A percentile compares a stretch with the other conserved stretches of the same genome.
These are phyloP conservation scores for Jackrogersella multiformis DNA, from an alignment of 495 filamentous ascomycete genomes.

Conservation along the genomic window DNA sequence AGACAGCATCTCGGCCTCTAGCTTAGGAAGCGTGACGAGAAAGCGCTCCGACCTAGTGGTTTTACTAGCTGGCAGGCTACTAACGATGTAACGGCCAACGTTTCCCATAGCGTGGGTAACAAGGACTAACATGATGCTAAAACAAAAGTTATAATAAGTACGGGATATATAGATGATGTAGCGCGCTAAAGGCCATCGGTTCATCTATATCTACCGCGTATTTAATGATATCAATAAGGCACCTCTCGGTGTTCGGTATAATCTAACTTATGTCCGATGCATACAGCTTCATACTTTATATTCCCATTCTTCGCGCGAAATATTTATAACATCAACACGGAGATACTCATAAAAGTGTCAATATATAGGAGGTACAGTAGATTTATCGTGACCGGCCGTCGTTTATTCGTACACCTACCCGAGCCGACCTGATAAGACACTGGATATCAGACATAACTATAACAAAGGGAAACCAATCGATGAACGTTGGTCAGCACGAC, in stretches of 20 bases:
- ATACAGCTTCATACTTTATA: not conserved
- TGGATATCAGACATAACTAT: constrained; percentile 12
- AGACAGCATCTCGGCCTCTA: constrained; percentile 8
- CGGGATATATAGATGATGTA: not conserved
- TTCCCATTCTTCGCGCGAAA: not conserved
- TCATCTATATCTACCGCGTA: too few relatives aligned
- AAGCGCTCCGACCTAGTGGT: constrained; percentile 36
- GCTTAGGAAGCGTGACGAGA: constrained; percentile 27
- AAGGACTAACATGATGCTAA: constrained; percentile 30
- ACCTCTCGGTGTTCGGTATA: constrained; percentile 1
- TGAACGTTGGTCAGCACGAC: not conserved
- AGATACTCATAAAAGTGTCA: too few relatives aligned
- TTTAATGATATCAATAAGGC: too few relatives aligned
- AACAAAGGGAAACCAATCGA: constrained; percentile 8
- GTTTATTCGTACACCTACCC: constrained; percentile 9
- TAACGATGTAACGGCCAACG: constrained; percentile 22
- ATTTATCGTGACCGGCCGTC: constrained; percentile 2
- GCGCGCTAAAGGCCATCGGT: too few relatives aligned
- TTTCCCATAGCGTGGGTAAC: constrained; percentile 42
- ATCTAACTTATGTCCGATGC: constrained; percentile 2
- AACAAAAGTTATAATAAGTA: not conserved
- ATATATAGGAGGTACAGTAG: too few relatives aligned
- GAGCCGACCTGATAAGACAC: constrained; percentile 5
- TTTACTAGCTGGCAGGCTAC: constrained; percentile 21
- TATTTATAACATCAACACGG: too few relatives aligned